Conservation (phyloP, 352 stramenopile species). For the Aphanomyces invadans region DNA sequence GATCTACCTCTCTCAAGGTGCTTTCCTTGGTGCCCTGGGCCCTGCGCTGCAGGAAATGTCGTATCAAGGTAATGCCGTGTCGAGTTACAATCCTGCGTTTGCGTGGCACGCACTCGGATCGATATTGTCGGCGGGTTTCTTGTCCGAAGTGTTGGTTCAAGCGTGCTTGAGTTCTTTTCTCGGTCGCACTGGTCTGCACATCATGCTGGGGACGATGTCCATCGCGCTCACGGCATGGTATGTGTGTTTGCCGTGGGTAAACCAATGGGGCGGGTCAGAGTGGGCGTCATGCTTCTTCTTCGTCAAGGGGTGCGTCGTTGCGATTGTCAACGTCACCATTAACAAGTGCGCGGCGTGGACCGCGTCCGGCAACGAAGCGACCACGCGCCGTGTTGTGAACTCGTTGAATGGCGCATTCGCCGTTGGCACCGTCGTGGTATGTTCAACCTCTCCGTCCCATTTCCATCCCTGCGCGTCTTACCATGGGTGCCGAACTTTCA, state of each 20-base stretch:
- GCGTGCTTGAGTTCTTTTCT: constrained; percentile 17
- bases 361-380: background rate
- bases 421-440: constrained; percentile 13
- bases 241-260: constrained; percentile 15
- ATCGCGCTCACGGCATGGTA: constrained; percentile 19
- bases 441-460: background rate
- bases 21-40: constrained; percentile 16
- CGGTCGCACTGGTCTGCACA: constrained; percentile 13
- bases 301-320: constrained; percentile 20
- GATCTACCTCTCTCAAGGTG: constrained; percentile 22
- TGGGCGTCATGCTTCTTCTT: constrained; percentile 20
- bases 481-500: no score
- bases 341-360: constrained; percentile 23
- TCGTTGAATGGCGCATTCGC: constrained; percentile 23
- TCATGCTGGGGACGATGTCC: constrained; percentile 13
- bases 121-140: constrained; percentile 22
- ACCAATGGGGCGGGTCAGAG: constrained; percentile 12
- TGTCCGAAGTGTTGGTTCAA: constrained; percentile 17
- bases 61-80: constrained; percentile 9
- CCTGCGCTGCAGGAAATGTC: constrained; percentile 24
- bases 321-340: constrained; percentile 20
- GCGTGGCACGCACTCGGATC: constrained; percentile 11
- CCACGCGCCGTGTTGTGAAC: constrained; percentile 21
- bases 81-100: constrained; percentile 21
- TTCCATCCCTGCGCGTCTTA: background rate